Percentiles rank a stretch among this genome's conserved stretches.
These are phyloP conservation scores for Penicillium argentinense DNA, from an alignment of 495 filamentous ascomycete species.

Conservation along the genomic window DNA sequence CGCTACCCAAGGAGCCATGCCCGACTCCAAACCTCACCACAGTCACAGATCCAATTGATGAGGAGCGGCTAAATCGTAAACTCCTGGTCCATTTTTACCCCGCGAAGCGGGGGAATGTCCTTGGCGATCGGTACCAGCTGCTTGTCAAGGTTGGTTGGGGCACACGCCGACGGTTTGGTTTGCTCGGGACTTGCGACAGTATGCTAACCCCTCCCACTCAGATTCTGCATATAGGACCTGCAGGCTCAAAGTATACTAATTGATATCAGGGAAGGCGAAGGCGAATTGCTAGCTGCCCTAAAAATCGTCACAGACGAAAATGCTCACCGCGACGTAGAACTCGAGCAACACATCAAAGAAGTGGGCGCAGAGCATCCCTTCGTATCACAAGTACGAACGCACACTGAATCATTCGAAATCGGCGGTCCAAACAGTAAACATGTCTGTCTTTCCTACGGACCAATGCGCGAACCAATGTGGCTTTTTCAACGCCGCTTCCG, in stretches of 20 bases:
- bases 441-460: slow-evolving; percentile 35
- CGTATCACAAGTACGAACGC: slow-evolving; percentile 12
- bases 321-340: slow-evolving; percentile 25
- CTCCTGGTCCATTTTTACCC: too few species aligned
- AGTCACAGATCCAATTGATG: slow-evolving; percentile 14
- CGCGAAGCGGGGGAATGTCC: slow-evolving; percentile 33
- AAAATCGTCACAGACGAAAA: slow-evolving; percentile 27
- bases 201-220: background rate
- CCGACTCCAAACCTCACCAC: background rate
- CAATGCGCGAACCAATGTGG: slow-evolving; percentile 32
- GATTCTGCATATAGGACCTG: background rate
- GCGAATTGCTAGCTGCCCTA: slow-evolving; percentile 23
- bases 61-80: slow-evolving; percentile 19
- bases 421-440: slow-evolving; percentile 28
- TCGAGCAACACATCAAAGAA: slow-evolving; percentile 22
- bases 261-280: slow-evolving; percentile 8
- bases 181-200: slow-evolving; percentile 25
- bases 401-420: slow-evolving; percentile 22
- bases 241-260: slow-evolving; percentile 6
- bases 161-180: slow-evolving; percentile 33
- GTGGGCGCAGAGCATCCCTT: slow-evolving; percentile 25
- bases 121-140: slow-evolving; percentile 29
- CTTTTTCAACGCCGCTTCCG: slow-evolving; percentile 26
- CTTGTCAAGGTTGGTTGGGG: slow-evolving; percentile 40
- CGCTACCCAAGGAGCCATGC: background rate